A percentile compares a stretch with the other conserved stretches of the same genome.
phyloP scores from a whole-genome alignment of 1,139 yeast species.

The Candida sanyaensis region DNA sequence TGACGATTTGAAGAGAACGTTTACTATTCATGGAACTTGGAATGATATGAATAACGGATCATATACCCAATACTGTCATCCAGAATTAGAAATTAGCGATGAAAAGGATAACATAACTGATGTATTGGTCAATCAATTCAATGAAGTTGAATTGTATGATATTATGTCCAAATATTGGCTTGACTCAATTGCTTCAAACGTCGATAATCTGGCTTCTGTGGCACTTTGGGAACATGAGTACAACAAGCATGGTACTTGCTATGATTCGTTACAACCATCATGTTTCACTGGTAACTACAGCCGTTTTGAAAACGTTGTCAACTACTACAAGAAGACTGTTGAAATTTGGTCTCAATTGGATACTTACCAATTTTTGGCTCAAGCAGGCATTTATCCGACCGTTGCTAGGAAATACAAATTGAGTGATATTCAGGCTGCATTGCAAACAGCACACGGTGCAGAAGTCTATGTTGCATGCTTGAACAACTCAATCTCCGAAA shows the following conservation, averaged over 20 bases:
- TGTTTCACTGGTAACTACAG: conserved; percentile 35
- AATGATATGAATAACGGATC: conserved; percentile 40
- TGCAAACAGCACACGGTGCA: conserved; percentile 29
- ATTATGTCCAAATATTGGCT: conserved; percentile 40
- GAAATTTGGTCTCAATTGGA: conserved; percentile 37
- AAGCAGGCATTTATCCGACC: conserved; percentile 38
- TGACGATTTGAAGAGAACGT: conserved; percentile 20
- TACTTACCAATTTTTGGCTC: conserved; percentile 35
- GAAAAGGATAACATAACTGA: conserved; percentile 29
- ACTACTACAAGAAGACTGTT: conserved; percentile 35
- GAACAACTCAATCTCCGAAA: conserved; percentile 34
- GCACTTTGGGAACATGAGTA: conserved; percentile 45
- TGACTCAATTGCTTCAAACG: conserved; percentile 36
- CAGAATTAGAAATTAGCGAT: conserved; percentile 29
- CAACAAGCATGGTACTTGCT: conserved; percentile 49
- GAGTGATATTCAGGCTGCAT: conserved; percentile 33
- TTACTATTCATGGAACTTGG: conserved; percentile 48
- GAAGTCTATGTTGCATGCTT: conserved; percentile 39
- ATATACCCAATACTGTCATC: conserved; percentile 34
- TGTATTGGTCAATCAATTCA: conserved; percentile 30
- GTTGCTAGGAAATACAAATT: conserved; percentile 28
- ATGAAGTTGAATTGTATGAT: conserved; percentile 28
- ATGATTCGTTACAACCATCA: conserved; percentile 38
- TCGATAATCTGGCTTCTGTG: conserved; percentile 25
- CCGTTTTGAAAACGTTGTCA: conserved; percentile 33